phyloP scores from a whole-genome alignment of 78 protist species.

The Andalucia godoyi region DNA sequence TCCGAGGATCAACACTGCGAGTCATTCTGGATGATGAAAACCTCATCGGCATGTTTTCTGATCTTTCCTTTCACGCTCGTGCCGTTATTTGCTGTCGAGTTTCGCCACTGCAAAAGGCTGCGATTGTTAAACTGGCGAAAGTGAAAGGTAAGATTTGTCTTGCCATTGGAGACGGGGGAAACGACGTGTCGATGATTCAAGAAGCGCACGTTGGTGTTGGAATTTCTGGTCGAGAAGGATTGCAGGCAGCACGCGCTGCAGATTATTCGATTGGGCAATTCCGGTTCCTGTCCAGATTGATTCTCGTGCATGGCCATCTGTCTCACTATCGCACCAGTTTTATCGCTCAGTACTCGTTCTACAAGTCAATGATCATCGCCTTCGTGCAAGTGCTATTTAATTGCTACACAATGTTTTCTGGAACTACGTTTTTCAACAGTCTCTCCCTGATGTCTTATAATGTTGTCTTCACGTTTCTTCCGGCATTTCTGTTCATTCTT shows the following conservation, averaged over 20 bases:
- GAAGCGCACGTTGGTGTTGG: conserved; percentile 75
- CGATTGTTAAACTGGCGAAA: conserved; percentile 35
- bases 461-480: conserved; percentile 56
- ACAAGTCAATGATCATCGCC: conserved; percentile 62
- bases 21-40: not conserved
- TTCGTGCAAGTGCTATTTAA: conserved; percentile 49
- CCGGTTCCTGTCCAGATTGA: conserved; percentile 41
- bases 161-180: conserved; percentile 75
- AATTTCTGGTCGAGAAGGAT: conserved; percentile 45
- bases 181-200: conserved; percentile 48
- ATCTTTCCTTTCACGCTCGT: not conserved
- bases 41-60: not conserved
- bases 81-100: conserved; percentile 77
- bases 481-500: conserved; percentile 34
- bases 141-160: conserved; percentile 7
- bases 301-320: conserved; percentile 78
- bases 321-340: conserved; percentile 40
- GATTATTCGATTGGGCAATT: conserved; percentile 59
- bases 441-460: conserved; percentile 54
- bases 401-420: conserved; percentile 20
- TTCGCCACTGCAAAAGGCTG: conserved; percentile 85
- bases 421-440: conserved; percentile 56
- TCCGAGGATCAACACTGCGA: conserved; percentile 1
- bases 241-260: conserved; percentile 51
- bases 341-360: conserved; percentile 65